phyloP scores from a whole-genome alignment of 202 grass and related monocot genomes.

The Cymbopogon flexuosus region DNA sequence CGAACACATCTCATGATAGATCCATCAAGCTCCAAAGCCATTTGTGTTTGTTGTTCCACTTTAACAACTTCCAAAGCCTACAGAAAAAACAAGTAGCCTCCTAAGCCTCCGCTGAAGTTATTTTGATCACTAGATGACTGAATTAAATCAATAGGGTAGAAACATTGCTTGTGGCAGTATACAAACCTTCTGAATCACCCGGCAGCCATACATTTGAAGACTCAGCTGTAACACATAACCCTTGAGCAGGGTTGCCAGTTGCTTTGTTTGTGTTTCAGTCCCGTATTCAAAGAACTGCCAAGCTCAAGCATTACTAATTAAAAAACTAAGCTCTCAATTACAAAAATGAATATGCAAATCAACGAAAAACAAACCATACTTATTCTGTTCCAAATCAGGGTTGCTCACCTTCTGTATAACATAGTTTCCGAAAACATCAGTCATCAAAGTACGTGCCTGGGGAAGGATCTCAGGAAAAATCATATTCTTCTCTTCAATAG shows the following conservation, averaged over 20 bases:
- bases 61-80: slow-evolving; percentile 90
- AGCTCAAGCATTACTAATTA: slow-evolving; percentile 27
- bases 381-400: slow-evolving; percentile 14
- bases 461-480: slow-evolving; percentile 97
- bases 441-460: slow-evolving; percentile 82
- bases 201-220: slow-evolving; percentile 98
- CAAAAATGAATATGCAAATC: slow-evolving; percentile 1
- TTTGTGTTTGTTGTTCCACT: slow-evolving; percentile 78
- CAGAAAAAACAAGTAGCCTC: slow-evolving; percentile 30
- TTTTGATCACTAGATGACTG: background rate
- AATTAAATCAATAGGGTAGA: background rate
- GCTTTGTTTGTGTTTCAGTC: slow-evolving; percentile 70
- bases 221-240: slow-evolving; percentile 74
- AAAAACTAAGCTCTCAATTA: background rate
- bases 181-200: slow-evolving; percentile 95
- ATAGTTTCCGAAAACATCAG: slow-evolving; percentile 99
- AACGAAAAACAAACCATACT: background rate
- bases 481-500: slow-evolving; percentile 78
- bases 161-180: slow-evolving; percentile 8
- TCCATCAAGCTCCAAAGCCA: slow-evolving; percentile 84
- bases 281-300: slow-evolving; percentile 95
- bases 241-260: slow-evolving; percentile 66
- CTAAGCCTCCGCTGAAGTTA: slow-evolving; percentile 1
- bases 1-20: slow-evolving; percentile 84
- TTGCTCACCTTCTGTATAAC: slow-evolving; percentile 89